These are phyloP conservation scores for Diaporthe destruens DNA, from an alignment of 2,329 filamentous ascomycete species.

Conservation along the genomic window DNA sequence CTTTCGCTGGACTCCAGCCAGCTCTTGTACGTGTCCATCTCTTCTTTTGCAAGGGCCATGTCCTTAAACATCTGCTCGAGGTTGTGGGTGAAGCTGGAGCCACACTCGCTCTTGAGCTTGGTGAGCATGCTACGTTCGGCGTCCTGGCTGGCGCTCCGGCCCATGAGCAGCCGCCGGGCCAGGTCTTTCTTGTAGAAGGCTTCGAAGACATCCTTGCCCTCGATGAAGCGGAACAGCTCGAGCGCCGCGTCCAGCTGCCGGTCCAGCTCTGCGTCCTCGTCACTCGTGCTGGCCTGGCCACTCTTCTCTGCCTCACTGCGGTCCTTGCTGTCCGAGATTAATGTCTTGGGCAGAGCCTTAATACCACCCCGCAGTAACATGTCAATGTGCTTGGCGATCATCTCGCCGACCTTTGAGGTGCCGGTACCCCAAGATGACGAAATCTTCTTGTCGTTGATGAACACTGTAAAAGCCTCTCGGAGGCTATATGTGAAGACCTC, in stretches of 20 bases:
- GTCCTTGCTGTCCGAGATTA: slow-evolving; percentile 73
- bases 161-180: slow-evolving; percentile 89
- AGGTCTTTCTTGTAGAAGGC: slow-evolving; percentile 99
- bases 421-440: slow-evolving; percentile 81
- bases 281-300: slow-evolving; percentile 76
- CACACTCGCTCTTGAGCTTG: slow-evolving; percentile 92
- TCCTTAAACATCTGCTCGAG: slow-evolving; percentile 99
- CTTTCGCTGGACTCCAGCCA: slow-evolving; percentile 66
- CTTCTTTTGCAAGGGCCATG: slow-evolving; percentile 91
- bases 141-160: slow-evolving; percentile 91
- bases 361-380: slow-evolving; percentile 87
- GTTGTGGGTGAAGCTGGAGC: slow-evolving; percentile 94
- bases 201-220: slow-evolving; percentile 98
- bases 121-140: slow-evolving; percentile 96
- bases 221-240: slow-evolving; percentile 95
- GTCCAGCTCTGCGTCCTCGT: slow-evolving; percentile 93
- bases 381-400: slow-evolving; percentile 98
- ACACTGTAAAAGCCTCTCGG: slow-evolving; percentile 86
- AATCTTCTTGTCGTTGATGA: slow-evolving; percentile 91
- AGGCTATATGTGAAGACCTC: slow-evolving; percentile 83
- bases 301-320: slow-evolving; percentile 69
- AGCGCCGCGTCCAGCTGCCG: slow-evolving; percentile 92
- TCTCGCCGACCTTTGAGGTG: slow-evolving; percentile 95
- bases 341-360: slow-evolving; percentile 80
- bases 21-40: slow-evolving; percentile 89